Conservation (phyloP, 768 basidiomycete species). For the Pleurotus tuoliensis region DNA sequence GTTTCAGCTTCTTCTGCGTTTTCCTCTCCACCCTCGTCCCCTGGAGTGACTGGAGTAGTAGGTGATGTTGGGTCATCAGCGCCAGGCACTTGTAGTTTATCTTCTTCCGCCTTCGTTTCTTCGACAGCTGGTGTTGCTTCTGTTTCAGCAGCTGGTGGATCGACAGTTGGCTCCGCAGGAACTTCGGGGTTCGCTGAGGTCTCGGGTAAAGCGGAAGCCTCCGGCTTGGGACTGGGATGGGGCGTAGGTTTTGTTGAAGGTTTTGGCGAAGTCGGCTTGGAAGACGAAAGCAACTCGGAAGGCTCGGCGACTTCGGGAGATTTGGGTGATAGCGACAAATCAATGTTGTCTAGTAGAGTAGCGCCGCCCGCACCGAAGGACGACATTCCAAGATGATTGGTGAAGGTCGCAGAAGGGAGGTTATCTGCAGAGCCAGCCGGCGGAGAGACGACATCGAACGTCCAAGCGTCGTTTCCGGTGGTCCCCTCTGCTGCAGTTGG, state of each 20-base stretch:
- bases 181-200: not conserved
- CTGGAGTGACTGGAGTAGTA: not conserved
- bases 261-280: constrained; percentile 4
- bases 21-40: not conserved
- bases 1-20: not conserved
- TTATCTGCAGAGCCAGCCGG: constrained; percentile 5
- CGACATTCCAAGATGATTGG: constrained; percentile 1
- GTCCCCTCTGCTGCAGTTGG: not conserved
- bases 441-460: constrained; percentile 1
- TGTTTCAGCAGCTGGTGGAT: not conserved
- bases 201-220: not conserved
- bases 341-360: not conserved
- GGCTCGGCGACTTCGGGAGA: not conserved
- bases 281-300: not conserved
- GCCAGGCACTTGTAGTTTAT: constrained; percentile 5
- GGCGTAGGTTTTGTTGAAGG: constrained; percentile 10
- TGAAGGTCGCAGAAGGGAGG: not conserved
- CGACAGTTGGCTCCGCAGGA: not conserved
- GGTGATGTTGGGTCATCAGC: not conserved
- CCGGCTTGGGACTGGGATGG: constrained; percentile 13
- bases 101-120: not conserved
- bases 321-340: not conserved
- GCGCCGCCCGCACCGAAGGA: not conserved
- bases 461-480: not conserved
- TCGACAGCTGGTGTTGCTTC: not conserved